Conservation (phyloP, 495 filamentous ascomycete genomes). For the Cladorrhinum samala region DNA sequence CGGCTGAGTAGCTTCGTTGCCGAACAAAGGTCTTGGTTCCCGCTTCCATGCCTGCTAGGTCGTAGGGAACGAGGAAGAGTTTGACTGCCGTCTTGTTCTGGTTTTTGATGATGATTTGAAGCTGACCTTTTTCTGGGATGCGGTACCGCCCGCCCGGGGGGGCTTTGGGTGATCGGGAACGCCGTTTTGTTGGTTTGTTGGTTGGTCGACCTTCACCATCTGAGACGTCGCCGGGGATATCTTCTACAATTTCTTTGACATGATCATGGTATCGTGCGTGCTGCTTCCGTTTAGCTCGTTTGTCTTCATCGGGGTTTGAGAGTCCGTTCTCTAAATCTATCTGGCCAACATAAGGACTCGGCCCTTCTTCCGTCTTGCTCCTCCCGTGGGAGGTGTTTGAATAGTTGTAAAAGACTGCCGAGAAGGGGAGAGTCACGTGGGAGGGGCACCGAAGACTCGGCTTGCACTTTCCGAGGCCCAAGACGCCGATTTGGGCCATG, state of each 20-base stretch:
- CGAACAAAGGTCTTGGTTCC: constrained; percentile 95
- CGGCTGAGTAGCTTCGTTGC: constrained; percentile 88
- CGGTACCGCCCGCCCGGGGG: constrained; percentile 85
- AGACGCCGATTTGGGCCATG: constrained; percentile 88
- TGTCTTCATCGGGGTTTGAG: constrained; percentile 40
- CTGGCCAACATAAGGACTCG: constrained; percentile 92
- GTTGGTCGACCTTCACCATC: constrained; percentile 30
- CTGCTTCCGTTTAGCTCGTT: constrained; percentile 42
- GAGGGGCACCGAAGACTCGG: constrained; percentile 77
- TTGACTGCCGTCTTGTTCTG: constrained; percentile 96
- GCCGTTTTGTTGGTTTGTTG: constrained; percentile 48
- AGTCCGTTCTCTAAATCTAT: constrained; percentile 86
- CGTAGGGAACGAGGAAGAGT: constrained; percentile 90
- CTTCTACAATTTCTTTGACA: constrained; percentile 21
- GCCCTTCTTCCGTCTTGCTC: constrained; percentile 64
- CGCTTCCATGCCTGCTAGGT: constrained; percentile 89
- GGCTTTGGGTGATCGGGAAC: constrained; percentile 62
- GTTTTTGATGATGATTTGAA: constrained; percentile 97
- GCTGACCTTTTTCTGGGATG: constrained; percentile 89
- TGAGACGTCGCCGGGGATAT: constrained; percentile 23
- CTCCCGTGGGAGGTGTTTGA: constrained; percentile 56
- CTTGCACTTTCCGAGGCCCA: constrained; percentile 88
- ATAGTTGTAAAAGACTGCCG: constrained; percentile 95
- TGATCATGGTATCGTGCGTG: constrained; percentile 27
- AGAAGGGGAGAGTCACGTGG: constrained; percentile 89